Percentiles rank a stretch among this genome's conserved stretches.
These are phyloP conservation scores for Lentinula sp. DNA, from an alignment of 768 basidiomycete genomes.

Conservation along the genomic window DNA sequence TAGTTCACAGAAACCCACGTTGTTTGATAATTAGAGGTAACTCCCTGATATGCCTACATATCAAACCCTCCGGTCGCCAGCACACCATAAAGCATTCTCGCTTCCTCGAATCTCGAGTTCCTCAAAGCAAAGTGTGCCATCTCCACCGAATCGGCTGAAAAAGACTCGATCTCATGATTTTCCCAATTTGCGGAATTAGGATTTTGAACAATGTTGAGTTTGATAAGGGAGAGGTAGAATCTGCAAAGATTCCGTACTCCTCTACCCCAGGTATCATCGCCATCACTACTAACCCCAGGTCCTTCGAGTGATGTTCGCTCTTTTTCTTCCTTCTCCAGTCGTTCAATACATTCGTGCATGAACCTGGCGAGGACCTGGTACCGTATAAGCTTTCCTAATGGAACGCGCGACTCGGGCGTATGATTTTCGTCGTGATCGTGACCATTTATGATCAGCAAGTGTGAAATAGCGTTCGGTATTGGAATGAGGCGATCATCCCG, in stretches of 20 bases:
- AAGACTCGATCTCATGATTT: conserved; percentile 30
- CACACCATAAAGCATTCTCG: conserved; percentile 63
- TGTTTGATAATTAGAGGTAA: too few relatives aligned
- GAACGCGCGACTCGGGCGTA: not conserved
- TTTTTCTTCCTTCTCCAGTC: conserved; percentile 65
- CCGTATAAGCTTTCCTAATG: conserved; percentile 49
- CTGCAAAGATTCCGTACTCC: conserved; percentile 76
- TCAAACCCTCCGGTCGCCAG: conserved; percentile 34
- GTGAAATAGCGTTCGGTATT: conserved; percentile 15
- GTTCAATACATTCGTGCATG: conserved; percentile 61
- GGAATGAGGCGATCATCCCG: conserved; percentile 50
- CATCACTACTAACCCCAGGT: conserved; percentile 21
- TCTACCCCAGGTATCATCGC: conserved; percentile 68
- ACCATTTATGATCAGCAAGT: conserved; percentile 34
- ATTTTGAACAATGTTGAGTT: conserved; percentile 43
- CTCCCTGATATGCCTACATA: not conserved
- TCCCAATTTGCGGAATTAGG: not conserved
- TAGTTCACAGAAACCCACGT: not conserved
- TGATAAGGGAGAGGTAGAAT: conserved; percentile 69
- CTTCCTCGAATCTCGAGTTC: conserved; percentile 71
- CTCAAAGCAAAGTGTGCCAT: conserved; percentile 74
- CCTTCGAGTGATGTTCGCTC: conserved; percentile 37
- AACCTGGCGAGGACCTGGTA: conserved; percentile 66
- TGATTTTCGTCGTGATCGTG: conserved; percentile 19
- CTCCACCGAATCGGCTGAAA: conserved; percentile 59